Evolutionary conservation across 495 filamentous ascomycete genomes (phyloP).

Genomic region (Penicillium mononematosum): DNA sequence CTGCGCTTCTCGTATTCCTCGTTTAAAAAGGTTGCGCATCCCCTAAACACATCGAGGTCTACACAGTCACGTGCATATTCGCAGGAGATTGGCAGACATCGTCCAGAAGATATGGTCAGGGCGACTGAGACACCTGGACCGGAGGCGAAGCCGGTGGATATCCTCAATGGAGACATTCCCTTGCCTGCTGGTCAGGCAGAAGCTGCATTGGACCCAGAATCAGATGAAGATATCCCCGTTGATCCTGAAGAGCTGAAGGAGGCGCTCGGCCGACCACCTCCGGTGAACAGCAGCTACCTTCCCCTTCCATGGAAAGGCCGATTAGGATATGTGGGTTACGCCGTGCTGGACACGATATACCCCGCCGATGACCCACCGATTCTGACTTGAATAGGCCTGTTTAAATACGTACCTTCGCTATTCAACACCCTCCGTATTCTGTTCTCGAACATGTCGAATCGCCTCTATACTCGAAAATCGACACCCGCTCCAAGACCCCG

Average conservation of each 20-base stretch:
- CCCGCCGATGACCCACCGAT: slow-evolving; percentile 3
- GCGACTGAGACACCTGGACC: slow-evolving; percentile 5
- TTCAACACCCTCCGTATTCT: slow-evolving; percentile 83
- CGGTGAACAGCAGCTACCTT: slow-evolving; percentile 81
- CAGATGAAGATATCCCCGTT: slow-evolving; percentile 45
- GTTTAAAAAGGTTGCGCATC: not conserved
- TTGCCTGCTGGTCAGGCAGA: slow-evolving; percentile 20
- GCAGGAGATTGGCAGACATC: not conserved
- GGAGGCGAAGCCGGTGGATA: slow-evolving; percentile 21
- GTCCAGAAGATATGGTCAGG: slow-evolving; percentile 10
- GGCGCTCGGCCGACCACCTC: slow-evolving; percentile 61
- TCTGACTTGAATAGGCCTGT: slow-evolving; percentile 60
- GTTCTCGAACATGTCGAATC: slow-evolving; percentile 88
- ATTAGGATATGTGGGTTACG: slow-evolving; percentile 74
- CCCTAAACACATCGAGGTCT: not conserved
- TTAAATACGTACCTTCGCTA: slow-evolving; percentile 89
- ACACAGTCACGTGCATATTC: slow-evolving; percentile 7
- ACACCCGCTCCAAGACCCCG: slow-evolving; percentile 72
- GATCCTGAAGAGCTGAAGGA: slow-evolving; percentile 47
- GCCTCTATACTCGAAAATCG: slow-evolving; percentile 87
- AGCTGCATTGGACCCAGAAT: slow-evolving; percentile 44
- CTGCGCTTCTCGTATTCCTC: not conserved
- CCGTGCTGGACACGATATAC: not conserved
- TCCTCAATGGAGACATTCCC: slow-evolving; percentile 20
- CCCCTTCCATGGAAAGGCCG: slow-evolving; percentile 93